Evolutionary conservation across 140 eudicot genomes (phyloP).

Genomic region (Flaveria floridana): DNA sequence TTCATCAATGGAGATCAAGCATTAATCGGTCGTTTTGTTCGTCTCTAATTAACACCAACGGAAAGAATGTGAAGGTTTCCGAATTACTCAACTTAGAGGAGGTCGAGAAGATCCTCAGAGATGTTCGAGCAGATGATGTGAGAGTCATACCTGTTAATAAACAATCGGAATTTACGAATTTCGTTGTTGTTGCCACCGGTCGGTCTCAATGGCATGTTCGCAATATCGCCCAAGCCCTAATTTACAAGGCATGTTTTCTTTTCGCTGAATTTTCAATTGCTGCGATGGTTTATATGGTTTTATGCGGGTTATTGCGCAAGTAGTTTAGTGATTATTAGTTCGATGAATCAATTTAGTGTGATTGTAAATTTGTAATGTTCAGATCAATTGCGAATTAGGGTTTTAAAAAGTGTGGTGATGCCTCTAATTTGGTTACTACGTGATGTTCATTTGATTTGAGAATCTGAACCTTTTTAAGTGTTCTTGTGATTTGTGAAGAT

Average conservation of each 20-base stretch:
- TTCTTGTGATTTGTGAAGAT: no score
- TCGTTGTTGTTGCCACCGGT: constrained; percentile 80
- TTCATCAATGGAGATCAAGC: constrained; percentile 38
- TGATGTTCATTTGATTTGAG: background rate
- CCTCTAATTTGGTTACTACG: background rate
- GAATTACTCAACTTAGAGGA: constrained; percentile 65
- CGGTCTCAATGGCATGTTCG: constrained; percentile 92
- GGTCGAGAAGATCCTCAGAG: constrained; percentile 66
- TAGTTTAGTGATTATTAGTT: no score
- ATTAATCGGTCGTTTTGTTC: constrained; percentile 43
- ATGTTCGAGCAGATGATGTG: constrained; percentile 78
- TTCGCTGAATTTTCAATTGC: background rate
- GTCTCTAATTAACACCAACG: constrained; percentile 22
- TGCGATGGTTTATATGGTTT: no score
- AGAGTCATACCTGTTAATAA: constrained; percentile 54
- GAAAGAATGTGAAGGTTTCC: background rate
- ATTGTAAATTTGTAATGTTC: no score
- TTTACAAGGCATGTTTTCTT: constrained; percentile 54
- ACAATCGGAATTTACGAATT: constrained; percentile 51
- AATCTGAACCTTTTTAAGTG: background rate
- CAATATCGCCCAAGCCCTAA: constrained; percentile 81
- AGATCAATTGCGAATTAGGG: background rate
- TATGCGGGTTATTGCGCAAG: no score
- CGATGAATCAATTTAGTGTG: no score
- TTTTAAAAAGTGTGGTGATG: background rate